Evolutionary conservation across 495 filamentous ascomycete genomes (phyloP), one percentile per base, ranked within the genome.

Genomic region (Penicillium pulvis): DNA sequence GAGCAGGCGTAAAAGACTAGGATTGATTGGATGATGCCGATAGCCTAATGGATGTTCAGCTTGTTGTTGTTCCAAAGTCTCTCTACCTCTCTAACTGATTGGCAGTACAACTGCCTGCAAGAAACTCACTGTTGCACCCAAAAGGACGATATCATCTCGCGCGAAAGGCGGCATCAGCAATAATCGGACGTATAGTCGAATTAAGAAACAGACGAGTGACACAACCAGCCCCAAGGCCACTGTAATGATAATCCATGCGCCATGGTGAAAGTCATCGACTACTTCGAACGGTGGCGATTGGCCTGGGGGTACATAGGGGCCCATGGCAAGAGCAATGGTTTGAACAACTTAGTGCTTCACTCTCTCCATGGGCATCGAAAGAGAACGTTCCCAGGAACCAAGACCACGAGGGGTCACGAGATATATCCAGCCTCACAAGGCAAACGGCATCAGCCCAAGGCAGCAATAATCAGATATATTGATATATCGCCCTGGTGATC

Each of bases 151-250:
- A 56, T 81, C 78, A 61, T 80, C 78, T 5, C 60, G 56, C 7
- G 71, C 69, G 51, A 78, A 76, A 1, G 71, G 71, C 20, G 72
- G 70, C 35, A 68, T 68, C 44, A 79, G 62, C 50, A 71, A 60
- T 0, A 78, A 57, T 3, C 77, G 71, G 54, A 79, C 73, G 63
- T 77, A 82, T 0, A 79, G 62, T 30, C 79, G 72, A 36, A 82
- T 80, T 17, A 75, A 52, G 17, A 79, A 69, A 55, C 71, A 73
- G 7, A 72, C 71, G 6, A 83, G 43, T 12, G 78, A 69, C n/a
- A 83, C 70, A 26, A 79, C 76, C 23, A 85, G 70, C 4, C 78
- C 71, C 2, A 83, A 60, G 1, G 79, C 78, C 7, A 73, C 73
- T 1, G 69, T 71, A 45, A 85, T 83, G 31, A 83, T 77, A 1